Percentiles rank a stretch among this genome's conserved stretches.
phyloP scores from a whole-genome alignment of 75 land plant species.

The Pseudotsuga menziesii region DNA sequence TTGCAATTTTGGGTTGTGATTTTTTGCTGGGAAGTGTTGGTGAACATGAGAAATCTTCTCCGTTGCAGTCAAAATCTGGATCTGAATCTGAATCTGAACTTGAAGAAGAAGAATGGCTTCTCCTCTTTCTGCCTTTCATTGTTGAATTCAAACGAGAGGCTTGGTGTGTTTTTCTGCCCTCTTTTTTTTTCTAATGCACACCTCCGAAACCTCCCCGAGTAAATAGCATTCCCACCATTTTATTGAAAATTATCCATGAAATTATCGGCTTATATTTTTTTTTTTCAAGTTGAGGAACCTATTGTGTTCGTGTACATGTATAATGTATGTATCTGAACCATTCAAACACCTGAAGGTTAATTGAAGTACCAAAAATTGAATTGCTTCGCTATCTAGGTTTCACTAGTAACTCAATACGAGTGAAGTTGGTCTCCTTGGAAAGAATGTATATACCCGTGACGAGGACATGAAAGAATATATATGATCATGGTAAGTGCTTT shows the following conservation, averaged over 20 bases:
- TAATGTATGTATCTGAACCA: too few species aligned
- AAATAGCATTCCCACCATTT: background rate
- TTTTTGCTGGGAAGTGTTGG: slow-evolving; percentile 2
- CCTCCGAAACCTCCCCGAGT: background rate
- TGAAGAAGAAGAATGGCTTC: background rate
- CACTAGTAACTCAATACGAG: too few species aligned
- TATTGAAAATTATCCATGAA: background rate
- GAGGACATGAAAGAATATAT: too few species aligned
- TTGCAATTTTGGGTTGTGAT: background rate
- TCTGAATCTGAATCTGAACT: background rate
- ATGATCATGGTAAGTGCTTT: too few species aligned
- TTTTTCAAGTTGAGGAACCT: too few species aligned
- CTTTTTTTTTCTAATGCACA: background rate
- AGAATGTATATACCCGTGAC: too few species aligned
- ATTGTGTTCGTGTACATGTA: too few species aligned
- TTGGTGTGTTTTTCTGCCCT: background rate
- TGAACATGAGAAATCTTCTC: background rate
- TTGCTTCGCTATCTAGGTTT: too few species aligned
- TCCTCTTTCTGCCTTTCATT: background rate
- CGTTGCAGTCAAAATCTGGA: background rate
- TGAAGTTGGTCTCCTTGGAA: too few species aligned
- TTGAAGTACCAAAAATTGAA: too few species aligned
- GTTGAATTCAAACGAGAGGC: background rate
- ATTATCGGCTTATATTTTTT: too few species aligned
- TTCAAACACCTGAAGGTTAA: too few species aligned